These are phyloP conservation scores for Umbilicus rupestris DNA, from an alignment of 164 flowering plant species.

Conservation along the genomic window DNA sequence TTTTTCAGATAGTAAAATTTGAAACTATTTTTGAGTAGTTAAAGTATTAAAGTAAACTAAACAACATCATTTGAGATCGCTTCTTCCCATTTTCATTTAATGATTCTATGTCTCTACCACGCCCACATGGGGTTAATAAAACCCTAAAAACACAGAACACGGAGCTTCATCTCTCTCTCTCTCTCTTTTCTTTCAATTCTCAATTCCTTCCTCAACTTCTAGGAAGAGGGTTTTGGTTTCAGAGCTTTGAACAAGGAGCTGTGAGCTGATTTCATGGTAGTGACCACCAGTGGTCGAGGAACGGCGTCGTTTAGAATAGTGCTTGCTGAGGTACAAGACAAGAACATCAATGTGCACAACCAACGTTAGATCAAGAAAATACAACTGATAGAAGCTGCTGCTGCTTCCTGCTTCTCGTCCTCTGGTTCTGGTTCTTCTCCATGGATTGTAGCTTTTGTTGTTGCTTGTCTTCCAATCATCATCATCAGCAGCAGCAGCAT, in stretches of 20 bases:
- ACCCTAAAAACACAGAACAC: neutral
- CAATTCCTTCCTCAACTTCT: neutral
- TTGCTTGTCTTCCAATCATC: neutral
- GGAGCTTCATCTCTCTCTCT: neutral
- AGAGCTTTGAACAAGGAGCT: neutral
- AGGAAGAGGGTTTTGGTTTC: neutral
- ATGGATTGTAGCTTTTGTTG: slow-evolving; percentile 7
- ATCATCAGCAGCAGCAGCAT: slow-evolving; percentile 40
- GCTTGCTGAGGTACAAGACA: slow-evolving; percentile 49
- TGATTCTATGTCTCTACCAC: slow-evolving; percentile 3
- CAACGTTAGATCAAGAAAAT: slow-evolving; percentile 21
- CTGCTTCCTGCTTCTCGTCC: neutral
- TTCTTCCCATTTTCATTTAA: slow-evolving; percentile 4
- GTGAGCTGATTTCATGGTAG: slow-evolving; percentile 23
- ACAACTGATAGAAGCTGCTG: slow-evolving; percentile 7
- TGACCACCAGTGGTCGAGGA: neutral
- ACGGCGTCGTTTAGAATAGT: slow-evolving; percentile 9
- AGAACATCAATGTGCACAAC: slow-evolving; percentile 33
- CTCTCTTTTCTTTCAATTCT: neutral
- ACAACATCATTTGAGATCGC: slow-evolving; percentile 3
- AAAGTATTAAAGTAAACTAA: neutral
- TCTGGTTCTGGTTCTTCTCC: neutral
- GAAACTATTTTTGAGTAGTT: too few species aligned
- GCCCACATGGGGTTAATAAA: slow-evolving; percentile 4
- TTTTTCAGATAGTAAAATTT: too few species aligned